Evolutionary conservation across 2,329 filamentous ascomycete species (phyloP), one percentile per base, ranked within the genome.

Genomic region (Paecilomyces sp.): DNA sequence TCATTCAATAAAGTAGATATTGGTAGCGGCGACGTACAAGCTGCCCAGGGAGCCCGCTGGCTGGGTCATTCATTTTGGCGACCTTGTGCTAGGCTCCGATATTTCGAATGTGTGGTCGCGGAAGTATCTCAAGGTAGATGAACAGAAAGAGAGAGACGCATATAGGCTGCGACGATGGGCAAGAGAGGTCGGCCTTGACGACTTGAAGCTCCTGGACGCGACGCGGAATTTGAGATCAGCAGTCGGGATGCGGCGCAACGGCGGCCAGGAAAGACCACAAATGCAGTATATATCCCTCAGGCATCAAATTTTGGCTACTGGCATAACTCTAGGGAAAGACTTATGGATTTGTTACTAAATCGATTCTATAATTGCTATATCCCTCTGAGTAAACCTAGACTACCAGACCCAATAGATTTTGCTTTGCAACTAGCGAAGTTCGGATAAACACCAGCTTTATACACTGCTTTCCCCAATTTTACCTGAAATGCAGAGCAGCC

Each of bases 61-160:
- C 77, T 56, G 78, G 78, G 62, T 80, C 77, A 64, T 77, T 75
- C 77, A 80, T 79, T 60, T 60, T 76, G 66, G 62, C 62, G 33
- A 63, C 57, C 63, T 58, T 61, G 64, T 60, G 61, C 64, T 64
- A 47, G n/a, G 57, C 59, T 56, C 57, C 47, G 57, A 58, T 31
- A 28, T 34, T 57, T 61, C 55, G 12, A 30, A 51, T 22, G 18
- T 53, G 18, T 54, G n/a, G 51, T 47, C 57, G 31, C 22, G 25
- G 31, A 24, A 58, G 18, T 25, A n/a, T 58, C 15, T 12, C 25
- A 51, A 22, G 52, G 36, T 55, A 9, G 6, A 25, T 24, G 24
- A 25, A 22, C 54, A 56, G 53, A 55, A 64, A 60, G 11, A 28
- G 24, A 58, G 52, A 28, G 8, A 59, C 61, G 54, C 41, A 63